Evolutionary conservation across 257 asterid genomes (phyloP), one percentile per base, ranked within the genome.

Genomic region (Catharanthus roseus): DNA sequence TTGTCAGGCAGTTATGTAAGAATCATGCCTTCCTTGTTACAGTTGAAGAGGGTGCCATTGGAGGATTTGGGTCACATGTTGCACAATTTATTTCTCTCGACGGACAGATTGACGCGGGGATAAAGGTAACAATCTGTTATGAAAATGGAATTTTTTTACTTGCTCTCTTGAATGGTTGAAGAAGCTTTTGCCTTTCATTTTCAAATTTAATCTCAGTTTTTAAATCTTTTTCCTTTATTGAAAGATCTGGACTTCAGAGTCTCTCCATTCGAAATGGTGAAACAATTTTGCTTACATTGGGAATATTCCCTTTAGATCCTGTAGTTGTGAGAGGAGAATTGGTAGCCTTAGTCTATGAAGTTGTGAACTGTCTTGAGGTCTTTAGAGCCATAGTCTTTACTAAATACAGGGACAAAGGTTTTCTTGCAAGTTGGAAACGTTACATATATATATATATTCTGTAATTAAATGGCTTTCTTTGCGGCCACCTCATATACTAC

Each of bases 61-160:
- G 96, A 79, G 98, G 98, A 29, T 92, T 92, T 68, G 93, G 96
- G 34, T 85, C 95, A 19, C 98, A 88, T 44, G 93, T 92, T 62
- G 93, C 96, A 53, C 92, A 88, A 72, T 92, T 92, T 78, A 70
- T 92, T 19, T 77, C 96, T 44, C 93, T 92, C 5, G 92, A 89
- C 55, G 98, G 96, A 49, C 87, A 79, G 79, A 91, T 92, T 49
- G 98, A 92, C 71, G 90, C 87, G 6, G 90, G 95, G 73, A 69
- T 84, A 39, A 89, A 92, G 97, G 96, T 89, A 84, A 67, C 42
- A 44, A 47, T 51, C n/a, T 15, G 3, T 54, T 23, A 18, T 10
- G 24, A 7, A 9, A 18, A 2, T 36, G 16, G 2, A 24, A n/a
- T 19, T 12, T n/a, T n/a, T n/a, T 19, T 7, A 38, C 31, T 24